These are phyloP conservation scores for Boletellus deceptivus DNA, from an alignment of 1,284 basidiomycete genomes.

Conservation along the genomic window DNA sequence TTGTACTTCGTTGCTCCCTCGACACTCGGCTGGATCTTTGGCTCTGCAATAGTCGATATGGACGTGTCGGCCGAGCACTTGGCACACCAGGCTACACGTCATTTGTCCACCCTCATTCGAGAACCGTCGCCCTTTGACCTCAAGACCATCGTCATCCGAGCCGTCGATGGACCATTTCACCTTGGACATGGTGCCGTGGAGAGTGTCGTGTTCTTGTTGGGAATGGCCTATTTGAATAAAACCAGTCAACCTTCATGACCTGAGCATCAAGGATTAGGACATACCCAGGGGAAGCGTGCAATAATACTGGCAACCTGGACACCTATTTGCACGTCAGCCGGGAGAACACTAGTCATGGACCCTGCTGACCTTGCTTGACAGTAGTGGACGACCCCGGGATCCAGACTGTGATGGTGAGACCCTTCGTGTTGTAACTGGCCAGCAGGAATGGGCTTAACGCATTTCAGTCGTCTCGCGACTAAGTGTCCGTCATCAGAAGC, in stretches of 20 bases:
- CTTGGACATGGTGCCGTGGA: conserved; percentile 59
- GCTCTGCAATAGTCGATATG: conserved; percentile 58
- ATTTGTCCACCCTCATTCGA: conserved; percentile 59
- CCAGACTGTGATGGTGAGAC: conserved; percentile 45
- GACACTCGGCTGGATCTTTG: conserved; percentile 33
- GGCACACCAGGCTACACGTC: conserved; percentile 54
- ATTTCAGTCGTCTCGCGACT: conserved; percentile 51
- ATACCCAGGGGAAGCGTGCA: conserved; percentile 54
- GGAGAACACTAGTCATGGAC: background rate
- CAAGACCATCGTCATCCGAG: conserved; percentile 41
- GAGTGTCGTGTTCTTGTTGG: conserved; percentile 57
- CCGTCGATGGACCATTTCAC: conserved; percentile 55
- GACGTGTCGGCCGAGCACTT: conserved; percentile 39
- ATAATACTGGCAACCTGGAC: conserved; percentile 53
- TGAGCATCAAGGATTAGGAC: background rate
- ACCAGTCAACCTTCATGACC: background rate
- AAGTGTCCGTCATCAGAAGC: background rate
- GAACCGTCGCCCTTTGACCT: conserved; percentile 53
- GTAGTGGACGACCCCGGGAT: conserved; percentile 42
- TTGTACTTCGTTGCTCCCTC: conserved; percentile 39
- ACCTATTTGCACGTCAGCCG: conserved; percentile 33
- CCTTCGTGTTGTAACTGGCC: conserved; percentile 43
- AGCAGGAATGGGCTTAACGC: conserved; percentile 44
- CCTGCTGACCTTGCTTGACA: conserved; percentile 45
- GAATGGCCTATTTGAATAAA: conserved; percentile 43